A percentile compares a stretch with the other conserved stretches of the same genome.
Evolutionary conservation across 495 filamentous ascomycete genomes (phyloP).

Genomic region (Aspergillus biplanus): DNA sequence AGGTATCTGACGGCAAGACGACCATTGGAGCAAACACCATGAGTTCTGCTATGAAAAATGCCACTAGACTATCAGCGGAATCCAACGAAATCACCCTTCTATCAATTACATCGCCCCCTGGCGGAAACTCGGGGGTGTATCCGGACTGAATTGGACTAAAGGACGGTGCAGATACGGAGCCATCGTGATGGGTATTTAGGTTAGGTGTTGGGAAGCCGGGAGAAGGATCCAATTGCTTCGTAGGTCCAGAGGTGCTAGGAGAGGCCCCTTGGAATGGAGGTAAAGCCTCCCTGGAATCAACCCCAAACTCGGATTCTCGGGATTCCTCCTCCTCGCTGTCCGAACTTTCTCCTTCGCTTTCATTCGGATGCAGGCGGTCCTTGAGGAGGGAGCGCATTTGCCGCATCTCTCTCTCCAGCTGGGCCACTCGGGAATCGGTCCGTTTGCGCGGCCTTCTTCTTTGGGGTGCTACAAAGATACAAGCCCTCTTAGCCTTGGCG

Average conservation of each 20-base stretch:
- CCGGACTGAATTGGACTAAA: slow-evolving; percentile 26
- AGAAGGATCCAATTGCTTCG: slow-evolving; percentile 33
- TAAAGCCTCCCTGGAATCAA: slow-evolving; percentile 15
- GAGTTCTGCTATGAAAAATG: slow-evolving; percentile 47
- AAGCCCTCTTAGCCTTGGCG: slow-evolving; percentile 72
- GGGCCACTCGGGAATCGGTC: slow-evolving; percentile 81
- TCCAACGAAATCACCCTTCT: slow-evolving; percentile 50
- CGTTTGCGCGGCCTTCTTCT: slow-evolving; percentile 80
- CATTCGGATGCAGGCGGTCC: slow-evolving; percentile 36
- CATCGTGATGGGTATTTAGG: slow-evolving; percentile 22
- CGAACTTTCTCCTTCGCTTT: slow-evolving; percentile 37
- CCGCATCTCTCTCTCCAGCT: slow-evolving; percentile 89
- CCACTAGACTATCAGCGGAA: slow-evolving; percentile 46
- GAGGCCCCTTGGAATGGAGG: slow-evolving; percentile 29
- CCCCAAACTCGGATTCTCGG: slow-evolving; percentile 27
- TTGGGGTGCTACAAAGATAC: slow-evolving; percentile 77
- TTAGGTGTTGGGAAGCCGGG: slow-evolving; percentile 28
- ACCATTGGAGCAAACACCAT: slow-evolving; percentile 49
- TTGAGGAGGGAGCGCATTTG: slow-evolving; percentile 53
- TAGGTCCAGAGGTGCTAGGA: slow-evolving; percentile 28
- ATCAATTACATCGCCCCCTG: slow-evolving; percentile 47
- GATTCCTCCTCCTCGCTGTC: slow-evolving; percentile 34
- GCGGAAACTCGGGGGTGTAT: slow-evolving; percentile 23
- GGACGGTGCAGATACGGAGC: slow-evolving; percentile 21
- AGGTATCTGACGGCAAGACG: slow-evolving; percentile 38